Conservation (phyloP, 192 early-diverging fungal species). For the Martensiomyces pterosporus region DNA sequence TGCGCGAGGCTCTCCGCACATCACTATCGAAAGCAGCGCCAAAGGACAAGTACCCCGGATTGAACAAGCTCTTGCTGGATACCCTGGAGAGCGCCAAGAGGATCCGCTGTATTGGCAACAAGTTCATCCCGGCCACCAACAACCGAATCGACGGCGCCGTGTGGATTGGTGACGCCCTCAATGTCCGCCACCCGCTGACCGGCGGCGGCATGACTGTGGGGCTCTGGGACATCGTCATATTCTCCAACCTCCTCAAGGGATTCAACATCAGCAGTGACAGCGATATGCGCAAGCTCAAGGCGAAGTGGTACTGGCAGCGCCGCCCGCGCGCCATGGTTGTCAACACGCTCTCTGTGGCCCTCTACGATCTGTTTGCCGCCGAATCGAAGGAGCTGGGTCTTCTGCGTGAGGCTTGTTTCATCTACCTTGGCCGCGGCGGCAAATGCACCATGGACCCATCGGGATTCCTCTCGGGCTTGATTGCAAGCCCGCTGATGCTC, state of each 20-base stretch:
- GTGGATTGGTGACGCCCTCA: slow-evolving; percentile 91
- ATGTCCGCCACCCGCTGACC: slow-evolving; percentile 93
- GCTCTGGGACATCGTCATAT: slow-evolving; percentile 82
- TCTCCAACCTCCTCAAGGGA: slow-evolving; percentile 58
- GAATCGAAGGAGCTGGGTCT: slow-evolving; percentile 60
- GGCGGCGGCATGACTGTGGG: slow-evolving; percentile 98
- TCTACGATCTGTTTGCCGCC: slow-evolving; percentile 87
- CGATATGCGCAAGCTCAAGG: slow-evolving; percentile 47
- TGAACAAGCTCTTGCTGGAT: slow-evolving; percentile 57
- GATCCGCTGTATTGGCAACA: slow-evolving; percentile 85
- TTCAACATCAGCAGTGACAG: slow-evolving; percentile 45
- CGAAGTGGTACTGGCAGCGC: slow-evolving; percentile 72
- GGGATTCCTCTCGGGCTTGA: slow-evolving; percentile 79
- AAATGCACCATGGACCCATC: slow-evolving; percentile 76
- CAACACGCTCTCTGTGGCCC: slow-evolving; percentile 90
- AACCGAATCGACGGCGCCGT: slow-evolving; percentile 73
- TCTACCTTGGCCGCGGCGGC: slow-evolving; percentile 82
- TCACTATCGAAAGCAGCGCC: slow-evolving; percentile 63
- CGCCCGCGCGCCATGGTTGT: slow-evolving; percentile 69
- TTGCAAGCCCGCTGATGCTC: slow-evolving; percentile 69
- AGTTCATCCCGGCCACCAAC: slow-evolving; percentile 79
- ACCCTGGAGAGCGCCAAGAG: slow-evolving; percentile 65
- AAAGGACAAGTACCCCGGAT: slow-evolving; percentile 64
- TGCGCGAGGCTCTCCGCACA: slow-evolving; percentile 26
- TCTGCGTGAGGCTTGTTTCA: slow-evolving; percentile 83